Evolutionary conservation across 345 rosid genomes (phyloP).

Genomic region (Xanthoceras sorbifolium): DNA sequence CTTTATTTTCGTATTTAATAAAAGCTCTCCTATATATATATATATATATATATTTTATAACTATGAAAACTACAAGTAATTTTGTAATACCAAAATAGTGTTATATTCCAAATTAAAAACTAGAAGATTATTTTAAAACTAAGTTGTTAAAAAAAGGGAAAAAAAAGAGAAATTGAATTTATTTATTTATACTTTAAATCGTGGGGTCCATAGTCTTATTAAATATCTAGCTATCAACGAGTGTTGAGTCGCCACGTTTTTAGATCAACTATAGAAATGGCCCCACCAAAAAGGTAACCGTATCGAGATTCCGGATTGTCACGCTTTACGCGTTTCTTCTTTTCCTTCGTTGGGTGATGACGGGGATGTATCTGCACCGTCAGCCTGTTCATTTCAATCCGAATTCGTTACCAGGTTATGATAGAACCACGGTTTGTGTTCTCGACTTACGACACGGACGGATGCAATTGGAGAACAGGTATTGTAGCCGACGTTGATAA

Average conservation of each 20-base stretch:
- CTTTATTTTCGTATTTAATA: too few species aligned
- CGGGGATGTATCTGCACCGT: constrained; percentile 60
- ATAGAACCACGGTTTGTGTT: constrained; percentile 30
- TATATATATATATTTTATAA: too few species aligned
- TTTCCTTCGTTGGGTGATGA: constrained; percentile 36
- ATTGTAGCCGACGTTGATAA: background rate
- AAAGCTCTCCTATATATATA: too few species aligned
- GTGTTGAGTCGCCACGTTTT: constrained; percentile 31
- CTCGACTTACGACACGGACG: background rate
- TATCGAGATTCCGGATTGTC: constrained; percentile 45
- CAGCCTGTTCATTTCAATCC: constrained; percentile 28
- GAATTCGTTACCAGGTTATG: constrained; percentile 27
- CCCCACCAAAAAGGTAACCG: constrained; percentile 24
- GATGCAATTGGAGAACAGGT: background rate
- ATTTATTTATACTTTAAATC: background rate
- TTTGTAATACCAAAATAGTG: too few species aligned
- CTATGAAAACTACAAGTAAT: too few species aligned
- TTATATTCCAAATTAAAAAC: too few species aligned
- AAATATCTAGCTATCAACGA: constrained; percentile 25
- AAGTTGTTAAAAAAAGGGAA: background rate
- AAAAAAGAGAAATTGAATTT: background rate
- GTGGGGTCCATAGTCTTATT: constrained; percentile 20
- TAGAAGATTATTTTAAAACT: background rate
- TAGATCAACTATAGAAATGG: constrained; percentile 5
- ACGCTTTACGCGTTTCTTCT: constrained; percentile 52